Conservation (phyloP, 352 stramenopile species). For the Phytophthora sp. region DNA sequence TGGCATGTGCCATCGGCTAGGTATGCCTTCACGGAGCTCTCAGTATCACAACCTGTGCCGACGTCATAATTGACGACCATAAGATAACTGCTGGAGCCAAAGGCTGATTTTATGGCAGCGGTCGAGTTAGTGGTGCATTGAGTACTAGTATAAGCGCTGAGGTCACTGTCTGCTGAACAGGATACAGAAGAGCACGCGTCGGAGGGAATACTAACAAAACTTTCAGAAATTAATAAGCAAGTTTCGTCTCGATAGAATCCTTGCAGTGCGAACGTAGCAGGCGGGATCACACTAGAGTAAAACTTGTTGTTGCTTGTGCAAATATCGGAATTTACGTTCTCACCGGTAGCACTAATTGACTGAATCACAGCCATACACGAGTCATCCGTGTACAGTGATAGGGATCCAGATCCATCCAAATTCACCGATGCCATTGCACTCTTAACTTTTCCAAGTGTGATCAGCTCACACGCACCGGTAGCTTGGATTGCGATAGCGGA, state of each 20-base stretch:
- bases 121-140: slow-evolving; percentile 1
- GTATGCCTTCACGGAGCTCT: not conserved
- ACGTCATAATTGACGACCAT: not conserved
- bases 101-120: not conserved
- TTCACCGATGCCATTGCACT: not conserved
- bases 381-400: not conserved
- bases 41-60: not conserved
- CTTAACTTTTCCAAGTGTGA: not conserved
- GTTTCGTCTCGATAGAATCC: not conserved
- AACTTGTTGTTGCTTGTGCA: not conserved
- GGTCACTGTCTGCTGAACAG: not conserved
- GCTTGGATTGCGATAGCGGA: not conserved
- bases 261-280: not conserved
- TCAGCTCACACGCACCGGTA: not conserved
- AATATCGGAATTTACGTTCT: not conserved
- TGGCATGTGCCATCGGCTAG: not conserved
- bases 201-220: not conserved
- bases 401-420: not conserved
- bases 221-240: not conserved
- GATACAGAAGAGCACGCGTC: not conserved
- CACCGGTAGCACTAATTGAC: not conserved
- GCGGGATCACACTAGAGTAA: not conserved
- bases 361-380: not conserved
- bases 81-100: not conserved
- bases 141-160: not conserved